Evolutionary conservation across 805 yeast species (phyloP), one percentile per base, ranked within the genome.

Genomic region (Metschnikowia proteae): DNA sequence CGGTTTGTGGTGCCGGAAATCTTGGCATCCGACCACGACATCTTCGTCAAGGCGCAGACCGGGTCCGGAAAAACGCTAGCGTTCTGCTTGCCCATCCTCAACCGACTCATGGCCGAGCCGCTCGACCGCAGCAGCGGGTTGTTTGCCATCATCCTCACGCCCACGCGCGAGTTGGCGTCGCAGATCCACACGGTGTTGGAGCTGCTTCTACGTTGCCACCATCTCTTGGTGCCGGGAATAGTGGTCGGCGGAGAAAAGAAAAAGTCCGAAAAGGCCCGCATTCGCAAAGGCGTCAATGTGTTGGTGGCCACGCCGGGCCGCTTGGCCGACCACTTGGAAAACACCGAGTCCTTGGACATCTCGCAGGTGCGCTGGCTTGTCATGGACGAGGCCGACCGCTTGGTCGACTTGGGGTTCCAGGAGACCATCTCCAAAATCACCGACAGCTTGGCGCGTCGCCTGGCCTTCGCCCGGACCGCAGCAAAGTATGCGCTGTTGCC

Each of bases 191-290:
- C 85, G 5, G 96, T 91, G 3, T 74, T 90, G 50, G 92, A 87
- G 57, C 74, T 81, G 2, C 65, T 94, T 30, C 75, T 84, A 35
- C 77, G 86, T 47, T 81, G 91, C 61, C 85, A 92, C 63, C 96
- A 88, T 61, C 81, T 86, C 66, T 78, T 94, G 38, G 99, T 95
- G 4, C 97, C 99, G 0, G 96, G 98, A 35, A 81, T 91, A 36
- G 96, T 94, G 26, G 90, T 90, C 68, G 99, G 99, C 62, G 99
- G 99, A 52, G 99, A 94, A 64, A 91, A 92, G 78, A 92, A 92
- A 66, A 95, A 94, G 62, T 80, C 96, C 1, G 99, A 94, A 66
- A 94, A 94, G 76, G 97, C 98, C 1, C 74, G 99, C 60, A 69
- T 94, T 31, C 79, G 99, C 62, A 92, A 92, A 65, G 99, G 99